Conservation (phyloP, 2,329 filamentous ascomycete genomes). For the Claviceps humidiphila region DNA sequence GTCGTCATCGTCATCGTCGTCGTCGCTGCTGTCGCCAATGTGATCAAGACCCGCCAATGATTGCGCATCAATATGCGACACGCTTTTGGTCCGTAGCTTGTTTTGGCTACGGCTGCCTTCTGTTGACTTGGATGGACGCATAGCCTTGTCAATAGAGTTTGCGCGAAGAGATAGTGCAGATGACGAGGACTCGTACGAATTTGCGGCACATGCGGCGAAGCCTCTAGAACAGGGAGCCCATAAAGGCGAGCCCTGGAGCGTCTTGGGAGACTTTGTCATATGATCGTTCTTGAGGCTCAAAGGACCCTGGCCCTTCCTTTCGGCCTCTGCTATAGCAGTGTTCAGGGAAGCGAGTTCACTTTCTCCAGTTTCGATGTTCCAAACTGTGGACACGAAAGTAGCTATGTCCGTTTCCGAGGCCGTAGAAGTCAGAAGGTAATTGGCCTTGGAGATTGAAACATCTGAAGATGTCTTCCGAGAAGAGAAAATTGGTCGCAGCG, state of each 20-base stretch:
- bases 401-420: constrained; percentile 41
- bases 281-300: constrained; percentile 12
- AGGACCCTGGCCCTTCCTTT: constrained; percentile 13
- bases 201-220: not conserved
- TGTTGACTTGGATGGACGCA: constrained; percentile 16
- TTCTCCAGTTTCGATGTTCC: constrained; percentile 24
- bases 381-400: constrained; percentile 39
- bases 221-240: not conserved
- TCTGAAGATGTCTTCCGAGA: constrained; percentile 15
- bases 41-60: constrained; percentile 24
- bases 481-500: constrained; percentile 11
- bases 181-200: constrained; percentile 1
- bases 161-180: constrained; percentile 4
- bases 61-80: constrained; percentile 13
- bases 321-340: constrained; percentile 10
- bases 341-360: constrained; percentile 26
- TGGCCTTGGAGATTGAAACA: constrained; percentile 34
- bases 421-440: constrained; percentile 42
- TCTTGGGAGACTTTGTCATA: constrained; percentile 18
- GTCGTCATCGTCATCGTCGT: constrained; percentile 21
- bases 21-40: constrained; percentile 28
- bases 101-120: constrained; percentile 17
- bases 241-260: constrained; percentile 11
- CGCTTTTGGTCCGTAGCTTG: constrained; percentile 14
- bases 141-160: constrained; percentile 10